Evolutionary conservation across 2,329 filamentous ascomycete species (phyloP), one percentile per base, ranked within the genome.

Genomic region (Aspergillus hiratsukae): DNA sequence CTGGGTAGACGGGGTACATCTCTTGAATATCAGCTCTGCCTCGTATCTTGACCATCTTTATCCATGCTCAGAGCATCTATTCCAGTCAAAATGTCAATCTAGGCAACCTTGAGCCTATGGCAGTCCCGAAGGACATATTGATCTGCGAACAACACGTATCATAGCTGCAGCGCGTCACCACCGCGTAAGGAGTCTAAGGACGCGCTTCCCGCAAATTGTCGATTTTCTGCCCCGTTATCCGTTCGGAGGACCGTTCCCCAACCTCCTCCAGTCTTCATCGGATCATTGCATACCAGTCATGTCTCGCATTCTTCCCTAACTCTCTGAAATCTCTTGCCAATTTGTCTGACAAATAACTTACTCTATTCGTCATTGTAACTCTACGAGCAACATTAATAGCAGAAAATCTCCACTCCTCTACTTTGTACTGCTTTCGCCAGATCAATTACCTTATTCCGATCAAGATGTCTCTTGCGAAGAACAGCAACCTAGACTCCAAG

Each of bases 401-500:
- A 27, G 43, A 27, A 11, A 5, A 4, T 46, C n/a, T 46, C 43
- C 43, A 46, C 43, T 46, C 43, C 43, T 7, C 43, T 23, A 27
- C 40, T 21, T 21, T 10, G 37, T 3, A 21, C 40, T 2, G 9
- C 50, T 40, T 25, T 48, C 56, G 11, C 54, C 53, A 49, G 41
- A 65, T 57, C 55, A 63, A 66, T 58, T 55, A 61, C n/a, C 51
- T 61, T 21, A 37, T 57, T 56, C 53, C 35, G 25, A 37, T 52
- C 49, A 57, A 40, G 41, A 55, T 59, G 52, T 27, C 59, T 25
- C 46, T 45, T 41, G 51, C 54, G 37, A 63, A 62, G 53, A 59
- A 48, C 53, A 63, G 58, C 25, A 55, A 64, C 41, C 61, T 67
- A 4, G 56, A 67, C 29, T 72, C 75, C 31, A 78, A 78, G 62